Evolutionary conservation across 2,329 filamentous ascomycete genomes (phyloP), one percentile per base, ranked within the genome.

Genomic region (Pseudogymnoascus sp.): DNA sequence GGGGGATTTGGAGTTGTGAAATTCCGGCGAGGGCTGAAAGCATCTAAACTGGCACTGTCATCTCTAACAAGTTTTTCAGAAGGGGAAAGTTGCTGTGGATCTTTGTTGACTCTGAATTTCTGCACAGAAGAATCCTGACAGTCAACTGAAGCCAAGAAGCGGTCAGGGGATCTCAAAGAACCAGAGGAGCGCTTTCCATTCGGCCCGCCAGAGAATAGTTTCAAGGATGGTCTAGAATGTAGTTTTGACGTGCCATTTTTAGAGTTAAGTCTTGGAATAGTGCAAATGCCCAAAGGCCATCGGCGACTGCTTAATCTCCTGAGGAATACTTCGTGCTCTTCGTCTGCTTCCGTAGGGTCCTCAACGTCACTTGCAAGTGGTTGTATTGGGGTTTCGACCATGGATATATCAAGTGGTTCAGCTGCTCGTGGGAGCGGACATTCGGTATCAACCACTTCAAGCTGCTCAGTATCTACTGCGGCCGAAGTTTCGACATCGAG

Each of bases 101-200:
- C 71, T 66, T 81, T 84, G 65, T 76, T 79, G 30, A 83, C 66
- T 62, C 77, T 78, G 65, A 82, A 85, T 54, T 76, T 79, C 60
- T 81, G 62, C 14, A 63, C 76, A 22, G 77, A 73, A 14, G 76
- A 72, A 36, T 73, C 67, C 20, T 74, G 72, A 4, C 4, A 6
- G 37, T 38, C 57, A 18, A 58, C 57, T 14, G 57, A 58, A 18
- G 33, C 57, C 47, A 87, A 79, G 68, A 86, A 88, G 28, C 86
- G 78, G 70, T 88, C 85, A 20, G 79, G 79, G 9, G 75, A 63
- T 58, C 65, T 63, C 9, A 67, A 28, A n/a, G 67, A 69, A 11
- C 64, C 59, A 2, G 47, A 54, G 1, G 65, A 67, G 16, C 37
- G 57, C 18, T 60, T 64, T 16, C 59, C 62, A 16, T 60, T 68